phyloP scores from a whole-genome alignment of 129 eudicot genomes.

The Arctium lappa region DNA sequence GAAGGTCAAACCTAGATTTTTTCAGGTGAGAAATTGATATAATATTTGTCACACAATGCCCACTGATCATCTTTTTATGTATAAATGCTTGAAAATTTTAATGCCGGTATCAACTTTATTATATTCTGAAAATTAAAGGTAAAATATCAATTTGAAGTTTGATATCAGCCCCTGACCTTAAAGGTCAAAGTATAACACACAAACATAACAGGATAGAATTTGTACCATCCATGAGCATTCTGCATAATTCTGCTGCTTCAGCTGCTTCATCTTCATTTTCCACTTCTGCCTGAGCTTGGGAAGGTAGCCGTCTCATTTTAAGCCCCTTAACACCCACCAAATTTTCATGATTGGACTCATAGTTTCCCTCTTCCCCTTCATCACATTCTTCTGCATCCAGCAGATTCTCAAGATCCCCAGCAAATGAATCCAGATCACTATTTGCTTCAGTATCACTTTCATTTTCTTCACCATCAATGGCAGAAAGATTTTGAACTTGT shows the following conservation, averaged over 20 bases:
- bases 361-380: constrained; percentile 64
- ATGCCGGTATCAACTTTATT: neutral
- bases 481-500: constrained; percentile 75
- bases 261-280: constrained; percentile 97
- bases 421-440: constrained; percentile 94
- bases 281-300: constrained; percentile 81
- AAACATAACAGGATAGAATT: constrained; percentile 9
- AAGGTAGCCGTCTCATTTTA: constrained; percentile 85
- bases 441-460: constrained; percentile 88
- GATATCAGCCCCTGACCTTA: neutral
- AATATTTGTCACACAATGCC: neutral
- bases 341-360: constrained; percentile 59
- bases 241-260: constrained; percentile 93
- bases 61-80: neutral
- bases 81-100: neutral
- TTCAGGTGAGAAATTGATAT: no score
- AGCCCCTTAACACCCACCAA: constrained; percentile 76
- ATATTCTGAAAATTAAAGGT: no score
- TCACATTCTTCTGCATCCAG: constrained; percentile 89
- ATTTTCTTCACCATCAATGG: constrained; percentile 82
- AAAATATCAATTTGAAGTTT: neutral
- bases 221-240: constrained; percentile 95
- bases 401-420: constrained; percentile 92
- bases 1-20: no score
- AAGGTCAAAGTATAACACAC: neutral